Evolutionary conservation across 2,329 filamentous ascomycete genomes (phyloP).

Genomic region (Penicillium palitans): DNA sequence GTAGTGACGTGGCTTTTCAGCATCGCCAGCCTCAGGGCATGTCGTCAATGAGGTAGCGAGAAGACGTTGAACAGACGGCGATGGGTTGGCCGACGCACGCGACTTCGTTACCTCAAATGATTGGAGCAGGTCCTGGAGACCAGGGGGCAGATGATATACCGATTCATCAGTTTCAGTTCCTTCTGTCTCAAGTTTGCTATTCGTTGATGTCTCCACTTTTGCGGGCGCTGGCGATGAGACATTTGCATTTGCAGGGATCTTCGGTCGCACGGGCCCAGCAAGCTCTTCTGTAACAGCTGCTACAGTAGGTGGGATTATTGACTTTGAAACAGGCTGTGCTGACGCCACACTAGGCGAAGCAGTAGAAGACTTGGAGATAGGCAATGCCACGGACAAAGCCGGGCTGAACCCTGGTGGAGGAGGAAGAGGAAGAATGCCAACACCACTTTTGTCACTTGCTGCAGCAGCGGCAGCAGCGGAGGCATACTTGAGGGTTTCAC

Average conservation of each 20-base stretch:
- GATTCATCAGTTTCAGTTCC: conserved; percentile 68
- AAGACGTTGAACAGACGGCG: conserved; percentile 70
- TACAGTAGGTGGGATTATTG: conserved; percentile 39
- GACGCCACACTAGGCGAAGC: conserved; percentile 56
- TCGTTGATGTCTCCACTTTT: conserved; percentile 51
- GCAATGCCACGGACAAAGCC: conserved; percentile 53
- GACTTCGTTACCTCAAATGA: conserved; percentile 84
- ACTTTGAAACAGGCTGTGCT: conserved; percentile 50
- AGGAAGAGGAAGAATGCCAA: conserved; percentile 90
- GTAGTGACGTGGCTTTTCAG: conserved; percentile 80
- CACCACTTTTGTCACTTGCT: conserved; percentile 79
- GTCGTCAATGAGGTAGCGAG: conserved; percentile 72
- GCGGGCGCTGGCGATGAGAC: conserved; percentile 47
- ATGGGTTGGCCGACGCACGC: conserved; percentile 60
- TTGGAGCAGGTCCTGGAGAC: conserved; percentile 84
- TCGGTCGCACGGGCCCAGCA: conserved; percentile 42
- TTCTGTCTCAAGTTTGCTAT: conserved; percentile 52
- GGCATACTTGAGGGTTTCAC: conserved; percentile 92
- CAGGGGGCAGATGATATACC: conserved; percentile 87
- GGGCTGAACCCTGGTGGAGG: conserved; percentile 71
- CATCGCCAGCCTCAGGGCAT: conserved; percentile 73
- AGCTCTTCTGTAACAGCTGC: conserved; percentile 42
- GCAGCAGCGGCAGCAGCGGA: conserved; percentile 93
- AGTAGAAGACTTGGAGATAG: conserved; percentile 57
- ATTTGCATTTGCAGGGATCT: conserved; percentile 52